Evolutionary conservation across 2,329 filamentous ascomycete genomes (phyloP).

Genomic region (Botrytis deweyae): DNA sequence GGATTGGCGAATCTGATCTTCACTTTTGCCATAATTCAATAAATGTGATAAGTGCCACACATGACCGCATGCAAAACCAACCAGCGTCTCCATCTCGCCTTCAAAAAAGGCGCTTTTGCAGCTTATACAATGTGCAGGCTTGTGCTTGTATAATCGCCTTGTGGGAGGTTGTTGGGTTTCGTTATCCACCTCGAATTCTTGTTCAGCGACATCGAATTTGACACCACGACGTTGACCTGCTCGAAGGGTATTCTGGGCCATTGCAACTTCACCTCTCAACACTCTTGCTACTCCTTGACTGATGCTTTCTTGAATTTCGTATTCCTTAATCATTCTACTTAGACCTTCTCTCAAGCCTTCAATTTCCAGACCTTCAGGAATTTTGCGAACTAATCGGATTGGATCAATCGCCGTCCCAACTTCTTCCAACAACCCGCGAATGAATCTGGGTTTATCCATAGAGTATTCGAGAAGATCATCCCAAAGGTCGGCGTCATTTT

Average conservation of each 20-base stretch:
- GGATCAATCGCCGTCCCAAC: conserved; percentile 93
- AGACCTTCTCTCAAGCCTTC: conserved; percentile 86
- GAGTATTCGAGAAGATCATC: conserved; percentile 91
- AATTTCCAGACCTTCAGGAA: conserved; percentile 90
- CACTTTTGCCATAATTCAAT: conserved; percentile 46
- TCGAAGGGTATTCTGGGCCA: conserved; percentile 77
- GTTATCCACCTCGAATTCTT: conserved; percentile 32
- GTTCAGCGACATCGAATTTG: conserved; percentile 74
- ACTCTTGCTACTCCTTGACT: conserved; percentile 86
- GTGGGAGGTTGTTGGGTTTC: conserved; percentile 22
- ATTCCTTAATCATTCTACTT: conserved; percentile 88
- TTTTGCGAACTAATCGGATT: conserved; percentile 82
- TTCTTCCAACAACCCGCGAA: conserved; percentile 85
- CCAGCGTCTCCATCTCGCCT: conserved; percentile 67
- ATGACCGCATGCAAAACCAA: conserved; percentile 80
- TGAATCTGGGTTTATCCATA: conserved; percentile 97
- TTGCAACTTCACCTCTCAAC: conserved; percentile 80
- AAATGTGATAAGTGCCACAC: conserved; percentile 77
- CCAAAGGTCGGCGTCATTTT: conserved; percentile 91
- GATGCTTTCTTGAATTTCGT: conserved; percentile 93
- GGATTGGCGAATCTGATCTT: conserved; percentile 42
- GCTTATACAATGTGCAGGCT: conserved; percentile 58
- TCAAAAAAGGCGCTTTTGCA: conserved; percentile 58
- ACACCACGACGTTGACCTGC: conserved; percentile 80
- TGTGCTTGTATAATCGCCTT: conserved; percentile 25